Evolutionary conservation across 805 yeast genomes (phyloP), one percentile per base, ranked within the genome.

Genomic region (Scheffersomyces stipitis): DNA sequence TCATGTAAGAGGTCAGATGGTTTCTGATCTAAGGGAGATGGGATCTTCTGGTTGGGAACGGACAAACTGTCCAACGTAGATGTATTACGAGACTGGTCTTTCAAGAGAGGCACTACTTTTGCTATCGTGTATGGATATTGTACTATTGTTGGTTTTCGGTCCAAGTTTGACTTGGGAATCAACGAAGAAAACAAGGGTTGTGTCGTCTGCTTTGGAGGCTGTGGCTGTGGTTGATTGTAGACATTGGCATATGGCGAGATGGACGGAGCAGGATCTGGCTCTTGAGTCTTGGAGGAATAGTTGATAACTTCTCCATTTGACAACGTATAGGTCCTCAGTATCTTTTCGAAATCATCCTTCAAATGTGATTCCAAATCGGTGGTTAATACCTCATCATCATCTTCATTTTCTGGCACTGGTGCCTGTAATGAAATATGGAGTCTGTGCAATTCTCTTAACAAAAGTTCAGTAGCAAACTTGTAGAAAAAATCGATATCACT

Each of bases 121-220:
- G 89, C 69, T n/a, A 80, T 55, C 31, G 73, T 71, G 52, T 86
- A 82, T 10, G 82, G 81, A 20, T 81, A 81, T 7, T 86, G 87
- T 3, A 85, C 72, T 2, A 73, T 63, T 2, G 85, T 77, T 33
- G 79, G 81, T 43, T 96, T 78, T 30, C 81, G 77, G 55, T 93
- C 98, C 35, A 89, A 62, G 15, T 75, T 66, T 0, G 97, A 86
- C 50, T 79, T 83, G 18, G 76, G 73, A 23, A 77, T 72, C 26
- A 83, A 62, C 0, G 96, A 83, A 4, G 96, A 75, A 55, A 93
- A 91, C 33, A 93, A 67, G 10, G 96, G 95, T 18, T 78, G 71
- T 28, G 82, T 88, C 28, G 76, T 75, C 14, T 76, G 75, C 3
- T 84, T 79, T 7, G 76, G 62, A 12, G 44, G 45, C 17, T 47